These are phyloP conservation scores for Candida berthetii DNA, from an alignment of 805 yeast genomes.

Conservation along the genomic window DNA sequence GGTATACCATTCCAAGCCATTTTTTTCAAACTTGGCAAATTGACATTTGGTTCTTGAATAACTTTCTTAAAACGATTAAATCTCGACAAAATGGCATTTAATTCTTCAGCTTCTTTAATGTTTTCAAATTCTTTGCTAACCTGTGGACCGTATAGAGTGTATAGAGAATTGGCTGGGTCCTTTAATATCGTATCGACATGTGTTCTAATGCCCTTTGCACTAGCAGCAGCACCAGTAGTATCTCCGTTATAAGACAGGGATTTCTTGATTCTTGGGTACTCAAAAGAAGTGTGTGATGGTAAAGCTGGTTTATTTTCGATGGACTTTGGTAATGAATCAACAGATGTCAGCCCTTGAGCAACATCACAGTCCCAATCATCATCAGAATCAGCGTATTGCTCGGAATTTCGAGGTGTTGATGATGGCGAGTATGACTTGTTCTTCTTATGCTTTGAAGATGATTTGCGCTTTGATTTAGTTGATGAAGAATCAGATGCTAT, in stretches of 20 bases:
- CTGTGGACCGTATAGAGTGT: constrained; percentile 37
- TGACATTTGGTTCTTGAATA: constrained; percentile 45
- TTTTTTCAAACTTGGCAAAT: constrained; percentile 63
- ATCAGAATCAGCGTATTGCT: constrained; percentile 62
- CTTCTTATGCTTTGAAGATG: constrained; percentile 1
- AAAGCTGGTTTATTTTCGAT: constrained; percentile 14
- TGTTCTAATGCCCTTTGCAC: constrained; percentile 15
- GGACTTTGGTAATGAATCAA: constrained; percentile 24
- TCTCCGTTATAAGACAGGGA: constrained; percentile 5
- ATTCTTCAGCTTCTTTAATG: constrained; percentile 41
- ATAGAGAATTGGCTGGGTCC: constrained; percentile 26
- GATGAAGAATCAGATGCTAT: neutral
- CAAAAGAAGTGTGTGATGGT: constrained; percentile 6
- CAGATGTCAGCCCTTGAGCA: constrained; percentile 26
- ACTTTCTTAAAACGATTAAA: constrained; percentile 63
- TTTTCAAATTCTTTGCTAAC: constrained; percentile 30
- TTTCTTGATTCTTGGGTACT: constrained; percentile 20
- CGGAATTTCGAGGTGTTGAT: constrained; percentile 18
- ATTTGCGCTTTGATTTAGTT: neutral
- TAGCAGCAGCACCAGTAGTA: neutral
- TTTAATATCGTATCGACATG: constrained; percentile 17
- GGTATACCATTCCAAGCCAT: constrained; percentile 96
- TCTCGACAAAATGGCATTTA: constrained; percentile 55
- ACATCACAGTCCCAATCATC: constrained; percentile 91
- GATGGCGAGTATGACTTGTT: constrained; percentile 6